Conservation (phyloP, 164 flowering plant genomes). For the Taxillus chinensis region DNA sequence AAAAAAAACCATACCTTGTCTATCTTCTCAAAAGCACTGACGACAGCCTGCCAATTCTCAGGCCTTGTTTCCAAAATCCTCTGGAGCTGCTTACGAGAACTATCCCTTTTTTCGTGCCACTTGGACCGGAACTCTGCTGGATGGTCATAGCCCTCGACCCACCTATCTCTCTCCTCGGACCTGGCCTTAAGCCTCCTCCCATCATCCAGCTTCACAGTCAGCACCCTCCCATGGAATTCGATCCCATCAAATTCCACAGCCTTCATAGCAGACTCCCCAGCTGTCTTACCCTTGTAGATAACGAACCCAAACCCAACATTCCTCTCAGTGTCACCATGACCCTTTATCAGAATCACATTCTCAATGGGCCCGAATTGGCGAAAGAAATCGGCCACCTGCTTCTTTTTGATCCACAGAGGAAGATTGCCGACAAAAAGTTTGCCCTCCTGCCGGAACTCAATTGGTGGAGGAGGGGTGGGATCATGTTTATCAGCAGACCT, state of each 20-base stretch:
- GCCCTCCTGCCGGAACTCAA: constrained; percentile 56
- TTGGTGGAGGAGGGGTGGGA: not conserved
- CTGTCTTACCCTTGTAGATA: constrained; percentile 53
- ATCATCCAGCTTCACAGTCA: constrained; percentile 89
- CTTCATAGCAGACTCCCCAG: constrained; percentile 54
- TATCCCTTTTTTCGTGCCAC: constrained; percentile 83
- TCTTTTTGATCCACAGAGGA: constrained; percentile 78
- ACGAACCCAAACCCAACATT: constrained; percentile 84
- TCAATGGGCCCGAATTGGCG: constrained; percentile 85
- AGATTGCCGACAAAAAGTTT: constrained; percentile 86
- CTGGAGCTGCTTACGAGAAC: constrained; percentile 36
- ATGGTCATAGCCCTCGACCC: constrained; percentile 40
- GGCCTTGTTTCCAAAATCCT: constrained; percentile 67
- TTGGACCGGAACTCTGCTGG: constrained; percentile 38
- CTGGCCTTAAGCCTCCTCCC: constrained; percentile 63
- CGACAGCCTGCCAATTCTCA: constrained; percentile 90
- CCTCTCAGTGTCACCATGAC: constrained; percentile 52
- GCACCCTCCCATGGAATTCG: constrained; percentile 80
- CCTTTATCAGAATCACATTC: constrained; percentile 72
- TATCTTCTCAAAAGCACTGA: constrained; percentile 64
- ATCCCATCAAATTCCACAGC: constrained; percentile 94
- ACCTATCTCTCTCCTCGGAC: constrained; percentile 46
- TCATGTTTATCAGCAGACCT: not conserved
- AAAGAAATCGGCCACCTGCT: constrained; percentile 62
- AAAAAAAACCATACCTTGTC: constrained; percentile 44